phyloP scores from a whole-genome alignment of 78 protist genomes.

The Dictyostelium purpureum region DNA sequence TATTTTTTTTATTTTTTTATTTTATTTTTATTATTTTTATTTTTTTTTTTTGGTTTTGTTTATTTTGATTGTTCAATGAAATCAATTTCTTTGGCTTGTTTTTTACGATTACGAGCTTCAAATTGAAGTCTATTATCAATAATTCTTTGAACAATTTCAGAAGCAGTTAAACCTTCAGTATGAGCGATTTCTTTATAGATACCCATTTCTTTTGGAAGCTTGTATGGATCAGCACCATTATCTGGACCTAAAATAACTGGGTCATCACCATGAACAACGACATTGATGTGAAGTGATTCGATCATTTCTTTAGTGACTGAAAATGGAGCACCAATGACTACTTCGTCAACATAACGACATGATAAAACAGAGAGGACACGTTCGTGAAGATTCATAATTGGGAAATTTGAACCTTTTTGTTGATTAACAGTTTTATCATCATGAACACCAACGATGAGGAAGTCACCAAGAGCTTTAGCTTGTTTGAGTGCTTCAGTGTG shows the following conservation, averaged over 20 bases:
- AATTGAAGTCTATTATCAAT: slow-evolving; percentile 73
- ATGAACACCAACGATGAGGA: slow-evolving; percentile 95
- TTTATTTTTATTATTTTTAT: not conserved
- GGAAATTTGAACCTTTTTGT: slow-evolving; percentile 89
- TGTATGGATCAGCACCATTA: slow-evolving; percentile 68
- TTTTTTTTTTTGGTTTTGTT: not conserved
- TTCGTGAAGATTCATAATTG: slow-evolving; percentile 96
- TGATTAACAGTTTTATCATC: slow-evolving; percentile 83
- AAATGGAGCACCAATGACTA: slow-evolving; percentile 94
- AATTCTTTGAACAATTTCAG: slow-evolving; percentile 73
- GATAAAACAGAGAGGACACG: slow-evolving; percentile 93
- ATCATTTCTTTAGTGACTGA: slow-evolving; percentile 85
- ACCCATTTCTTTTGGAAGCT: slow-evolving; percentile 65
- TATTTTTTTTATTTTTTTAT: not conserved
- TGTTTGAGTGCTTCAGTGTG: slow-evolving; percentile 86
- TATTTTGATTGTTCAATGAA: slow-evolving; percentile 15
- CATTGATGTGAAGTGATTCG: slow-evolving; percentile 64
- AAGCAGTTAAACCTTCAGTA: slow-evolving; percentile 66
- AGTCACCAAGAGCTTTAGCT: slow-evolving; percentile 93
- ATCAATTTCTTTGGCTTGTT: slow-evolving; percentile 71
- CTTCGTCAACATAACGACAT: slow-evolving; percentile 94
- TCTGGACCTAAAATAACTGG: slow-evolving; percentile 34
- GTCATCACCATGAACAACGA: slow-evolving; percentile 90
- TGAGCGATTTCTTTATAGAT: slow-evolving; percentile 77
- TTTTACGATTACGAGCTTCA: slow-evolving; percentile 82